A percentile compares a stretch with the other conserved stretches of the same genome.
Conservation (phyloP, 495 filamentous ascomycete genomes). For the Penicillium paradoxum region DNA sequence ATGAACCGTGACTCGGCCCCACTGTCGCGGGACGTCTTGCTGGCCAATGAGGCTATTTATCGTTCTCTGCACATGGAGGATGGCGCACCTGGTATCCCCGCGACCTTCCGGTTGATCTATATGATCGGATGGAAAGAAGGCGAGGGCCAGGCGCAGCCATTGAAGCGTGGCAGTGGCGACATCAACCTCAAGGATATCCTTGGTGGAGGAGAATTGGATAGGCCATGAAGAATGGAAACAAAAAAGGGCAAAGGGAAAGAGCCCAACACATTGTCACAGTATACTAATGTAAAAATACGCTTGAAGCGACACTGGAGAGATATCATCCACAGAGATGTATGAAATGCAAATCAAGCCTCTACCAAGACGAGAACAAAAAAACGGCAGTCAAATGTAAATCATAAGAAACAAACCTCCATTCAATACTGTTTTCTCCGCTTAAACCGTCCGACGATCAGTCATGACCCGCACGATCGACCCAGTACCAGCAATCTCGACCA, state of each 20-base stretch:
- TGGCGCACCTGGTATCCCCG: constrained; percentile 67
- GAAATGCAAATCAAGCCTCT: constrained; percentile 27
- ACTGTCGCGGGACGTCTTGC: constrained; percentile 73
- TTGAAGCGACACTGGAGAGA: constrained; percentile 18
- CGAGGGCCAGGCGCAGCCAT: constrained; percentile 67
- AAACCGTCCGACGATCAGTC: constrained; percentile 88
- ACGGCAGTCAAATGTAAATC: constrained; percentile 1
- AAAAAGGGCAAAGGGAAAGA: constrained; percentile 6
- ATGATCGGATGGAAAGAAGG: constrained; percentile 99
- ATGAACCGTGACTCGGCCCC: constrained; percentile 70
- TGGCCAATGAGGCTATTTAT: constrained; percentile 89
- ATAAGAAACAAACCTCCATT: constrained; percentile 4
- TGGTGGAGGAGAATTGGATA: constrained; percentile 52
- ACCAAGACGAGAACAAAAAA: constrained; percentile 18
- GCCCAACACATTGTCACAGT: constrained; percentile 22
- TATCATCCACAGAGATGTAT: constrained; percentile 20
- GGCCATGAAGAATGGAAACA: constrained; percentile 17
- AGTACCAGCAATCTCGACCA: constrained; percentile 81
- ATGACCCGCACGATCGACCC: constrained; percentile 86
- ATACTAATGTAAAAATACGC: constrained; percentile 31
- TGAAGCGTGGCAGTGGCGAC: constrained; percentile 76
- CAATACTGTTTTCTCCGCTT: constrained; percentile 22
- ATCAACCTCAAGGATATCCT: constrained; percentile 78
- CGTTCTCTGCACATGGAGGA: constrained; percentile 69
- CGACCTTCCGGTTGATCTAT: constrained; percentile 88